Conservation (phyloP, 768 basidiomycete species). For the Hypholoma sublateritium region DNA sequence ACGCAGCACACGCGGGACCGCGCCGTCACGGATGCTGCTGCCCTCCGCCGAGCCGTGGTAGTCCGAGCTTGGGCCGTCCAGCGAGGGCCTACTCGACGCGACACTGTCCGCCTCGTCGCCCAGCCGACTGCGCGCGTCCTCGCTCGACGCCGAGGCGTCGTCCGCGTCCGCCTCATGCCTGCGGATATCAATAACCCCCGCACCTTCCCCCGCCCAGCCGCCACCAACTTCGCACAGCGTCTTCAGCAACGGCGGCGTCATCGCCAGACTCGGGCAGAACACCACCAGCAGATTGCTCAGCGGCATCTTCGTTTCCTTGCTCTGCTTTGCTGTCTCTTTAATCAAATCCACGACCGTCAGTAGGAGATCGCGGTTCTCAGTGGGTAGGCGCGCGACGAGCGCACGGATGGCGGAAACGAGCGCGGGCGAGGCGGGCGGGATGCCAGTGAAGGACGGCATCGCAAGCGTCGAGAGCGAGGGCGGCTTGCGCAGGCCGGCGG, state of each 20-base stretch:
- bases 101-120: constrained; percentile 22
- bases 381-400: constrained; percentile 69
- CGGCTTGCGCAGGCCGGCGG: constrained; percentile 59
- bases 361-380: constrained; percentile 82
- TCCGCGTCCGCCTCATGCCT: constrained; percentile 7
- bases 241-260: constrained; percentile 72
- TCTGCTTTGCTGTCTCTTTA: constrained; percentile 65
- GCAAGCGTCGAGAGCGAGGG: constrained; percentile 80
- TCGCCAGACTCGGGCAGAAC: constrained; percentile 83
- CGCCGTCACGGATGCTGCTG: neutral
- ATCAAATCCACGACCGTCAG: constrained; percentile 81
- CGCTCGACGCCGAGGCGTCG: constrained; percentile 7
- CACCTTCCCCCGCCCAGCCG: constrained; percentile 52
- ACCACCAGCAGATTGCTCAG: constrained; percentile 85
- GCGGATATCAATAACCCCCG: constrained; percentile 30
- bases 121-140: constrained; percentile 9
- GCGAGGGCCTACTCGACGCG: constrained; percentile 23
- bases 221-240: constrained; percentile 69
- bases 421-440: constrained; percentile 59
- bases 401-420: constrained; percentile 58
- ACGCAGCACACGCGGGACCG: neutral
- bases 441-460: constrained; percentile 63
- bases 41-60: constrained; percentile 37
- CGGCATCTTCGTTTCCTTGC: constrained; percentile 87
- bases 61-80: constrained; percentile 29